Base-by-base conservation (phyloP, 768 basidiomycete species). In the Fistulinella prunicolor region DNA sequence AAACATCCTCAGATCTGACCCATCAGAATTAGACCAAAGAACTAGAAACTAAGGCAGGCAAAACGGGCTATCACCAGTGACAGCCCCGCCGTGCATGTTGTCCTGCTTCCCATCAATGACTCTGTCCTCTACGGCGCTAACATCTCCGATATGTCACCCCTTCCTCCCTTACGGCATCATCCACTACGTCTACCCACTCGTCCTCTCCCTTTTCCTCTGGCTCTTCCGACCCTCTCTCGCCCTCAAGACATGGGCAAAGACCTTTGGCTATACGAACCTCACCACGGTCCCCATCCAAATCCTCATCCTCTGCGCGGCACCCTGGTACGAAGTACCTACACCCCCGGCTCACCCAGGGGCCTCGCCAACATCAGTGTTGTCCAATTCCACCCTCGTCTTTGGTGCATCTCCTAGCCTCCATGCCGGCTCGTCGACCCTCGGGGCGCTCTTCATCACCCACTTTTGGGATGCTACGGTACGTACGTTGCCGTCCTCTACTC, bases 301-400 rank as follows among this genome's bases (percentile, higher is more conserved):
- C 61, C 61, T 90, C 29, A 77, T 98, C 48, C 96, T 95, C 0
- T 96, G 94, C 61, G 84, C 95, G 1, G 86, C 96, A 1, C 96
- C 96, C 6, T 88, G 96, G 96, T 99, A 98, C 69, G 95, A 98
- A 63, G 79, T 98, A 81, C 92, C 59, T 98, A 98, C 73, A 94
- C 95, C 79, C 82, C 81, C 38, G 96, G 96, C 19, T 97, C 94
- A 0, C 83, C 96, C 3, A 95, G 93, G 9, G 96, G 96, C 1
- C 80, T 98, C 12, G 82, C 85, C 22, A 85, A 95, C 40, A 97
- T 99, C 50, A 96, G 74, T 82, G 1, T 98, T 98, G 61, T 83
- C 85, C 35, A 82, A 83, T 60, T 87, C 95, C 0, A 95, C 96
- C 0, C 79, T 99, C 54, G 86, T 95, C 12, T 98, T 99, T 59